These are phyloP conservation scores for Capillidium heterosporum DNA, from an alignment of 371 early-diverging fungal species.

Conservation along the genomic window DNA sequence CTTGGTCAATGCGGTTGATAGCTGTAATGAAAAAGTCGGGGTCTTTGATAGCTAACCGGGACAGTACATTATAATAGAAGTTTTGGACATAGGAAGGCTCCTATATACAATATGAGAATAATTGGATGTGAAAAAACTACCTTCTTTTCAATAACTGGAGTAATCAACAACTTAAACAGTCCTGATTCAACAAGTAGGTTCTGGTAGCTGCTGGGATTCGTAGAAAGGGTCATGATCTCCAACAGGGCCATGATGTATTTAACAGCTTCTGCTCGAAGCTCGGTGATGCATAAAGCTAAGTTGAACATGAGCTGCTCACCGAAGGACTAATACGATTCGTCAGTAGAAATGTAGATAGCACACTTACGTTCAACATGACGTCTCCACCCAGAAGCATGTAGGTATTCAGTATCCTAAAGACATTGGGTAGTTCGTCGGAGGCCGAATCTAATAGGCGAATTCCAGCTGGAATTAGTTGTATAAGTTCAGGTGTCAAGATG, in stretches of 20 bases:
- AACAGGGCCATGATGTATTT: not conserved
- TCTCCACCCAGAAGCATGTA: conserved; percentile 47
- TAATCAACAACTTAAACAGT: not conserved
- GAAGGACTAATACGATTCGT: too few species aligned
- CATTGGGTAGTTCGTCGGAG: conserved; percentile 48
- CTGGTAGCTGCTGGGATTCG: not conserved
- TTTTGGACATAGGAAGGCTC: not conserved
- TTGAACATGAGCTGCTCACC: not conserved
- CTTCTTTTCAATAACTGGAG: not conserved
- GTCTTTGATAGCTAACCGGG: not conserved
- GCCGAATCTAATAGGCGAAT: conserved; percentile 47
- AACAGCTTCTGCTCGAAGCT: not conserved
- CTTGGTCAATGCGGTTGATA: not conserved
- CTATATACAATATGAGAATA: not conserved
- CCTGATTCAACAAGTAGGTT: not conserved
- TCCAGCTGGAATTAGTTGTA: conserved; percentile 38
- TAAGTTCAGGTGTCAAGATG: conserved; percentile 23
- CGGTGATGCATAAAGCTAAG: not conserved
- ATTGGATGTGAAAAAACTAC: not conserved
- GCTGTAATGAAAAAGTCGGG: not conserved
- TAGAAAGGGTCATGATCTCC: not conserved
- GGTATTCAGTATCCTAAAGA: conserved; percentile 58
- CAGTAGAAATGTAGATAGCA: too few species aligned
- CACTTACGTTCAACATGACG: not conserved
- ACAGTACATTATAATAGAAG: not conserved